Base-by-base conservation (phyloP, 768 basidiomycete genomes). In the Kwoniella mangroviensis region DNA sequence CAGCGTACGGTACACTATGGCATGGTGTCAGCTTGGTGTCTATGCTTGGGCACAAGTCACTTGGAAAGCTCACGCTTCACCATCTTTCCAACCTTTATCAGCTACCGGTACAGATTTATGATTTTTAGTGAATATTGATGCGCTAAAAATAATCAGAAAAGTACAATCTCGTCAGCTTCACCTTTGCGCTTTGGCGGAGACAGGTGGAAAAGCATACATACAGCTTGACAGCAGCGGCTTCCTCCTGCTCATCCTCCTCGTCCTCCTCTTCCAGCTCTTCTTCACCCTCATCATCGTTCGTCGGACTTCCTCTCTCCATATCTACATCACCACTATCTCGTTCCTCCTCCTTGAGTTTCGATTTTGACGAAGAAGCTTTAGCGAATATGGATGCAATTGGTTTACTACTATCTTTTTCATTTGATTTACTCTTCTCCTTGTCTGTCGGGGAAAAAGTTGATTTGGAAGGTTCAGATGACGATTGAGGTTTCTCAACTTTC, bases 1-100 rank as follows among this genome's bases (percentile, higher is more conserved):
- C 93, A 19, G 93, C 91, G 80, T 99, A 99, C 0, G 97, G 97
- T 12, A 98, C 91, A 3, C 95, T 98, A 70, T 45, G 15, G 10
- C 9, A 49, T 28, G 7, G 19, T 6, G 62, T 75, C 71, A 75
- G 68, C 40, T 58, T 34, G 11, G 43, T 19, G 55, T 28, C n/a
- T 6, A 19, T 15, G 13, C n/a, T 55, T 19, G 26, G n/a, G 51
- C 28, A 22, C n/a, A n/a, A n/a, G n/a, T n/a, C n/a, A n/a, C n/a
- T n/a, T n/a, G 11, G 13, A 53, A 19, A 45, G 87, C 92, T 75
- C 79, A 95, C 94, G 92, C 88, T 73, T 90, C 85, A 13, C 93
- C 94, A 26, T 85, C 85, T 85, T 92, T 90, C 95, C 95, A 83
- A 51, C 87, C 88, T 78, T 92, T 87, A n/a, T 83, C 92, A 90